These are phyloP conservation scores for Lizonia empirigonia DNA, from an alignment of 2,329 filamentous ascomycete species.

Conservation along the genomic window DNA sequence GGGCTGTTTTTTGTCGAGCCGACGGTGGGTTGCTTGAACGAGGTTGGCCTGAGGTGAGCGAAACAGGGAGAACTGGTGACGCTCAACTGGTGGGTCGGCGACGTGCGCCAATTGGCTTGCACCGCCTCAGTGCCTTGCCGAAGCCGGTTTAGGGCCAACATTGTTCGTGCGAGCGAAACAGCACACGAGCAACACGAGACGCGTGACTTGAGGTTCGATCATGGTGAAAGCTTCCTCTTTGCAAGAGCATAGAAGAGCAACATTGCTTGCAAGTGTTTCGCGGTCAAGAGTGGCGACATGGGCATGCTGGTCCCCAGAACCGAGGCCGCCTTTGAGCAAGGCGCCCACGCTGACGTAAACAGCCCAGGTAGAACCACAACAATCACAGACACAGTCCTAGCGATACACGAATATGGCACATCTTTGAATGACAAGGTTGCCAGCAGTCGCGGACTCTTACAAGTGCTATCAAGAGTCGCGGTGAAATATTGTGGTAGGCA, in stretches of 20 bases:
- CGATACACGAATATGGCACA: not conserved
- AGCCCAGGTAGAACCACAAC: not conserved
- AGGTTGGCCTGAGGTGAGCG: conserved; percentile 9
- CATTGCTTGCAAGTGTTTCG: not conserved
- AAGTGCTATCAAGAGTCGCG: not conserved
- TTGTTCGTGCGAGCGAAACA: conserved; percentile 7
- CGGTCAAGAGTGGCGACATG: conserved; percentile 6
- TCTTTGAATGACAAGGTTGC: too few relatives aligned
- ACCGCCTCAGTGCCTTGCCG: conserved; percentile 13
- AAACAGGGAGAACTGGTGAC: conserved; percentile 12
- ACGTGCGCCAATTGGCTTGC: conserved; percentile 15
- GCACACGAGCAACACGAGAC: not conserved
- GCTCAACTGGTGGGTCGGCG: conserved; percentile 13
- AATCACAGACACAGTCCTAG: not conserved
- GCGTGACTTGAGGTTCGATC: not conserved
- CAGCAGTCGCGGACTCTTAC: too few relatives aligned
- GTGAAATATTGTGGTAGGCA: not conserved
- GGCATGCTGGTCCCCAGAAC: not conserved
- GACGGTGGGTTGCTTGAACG: conserved; percentile 9
- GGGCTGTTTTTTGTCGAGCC: not conserved
- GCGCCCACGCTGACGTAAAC: not conserved
- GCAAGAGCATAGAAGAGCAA: not conserved
- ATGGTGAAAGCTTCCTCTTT: not conserved
- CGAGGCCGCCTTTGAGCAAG: not conserved
- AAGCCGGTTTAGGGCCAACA: conserved; percentile 7